Conservation (phyloP, 176 grass and related monocot species). For the Ensete glaucum region DNA sequence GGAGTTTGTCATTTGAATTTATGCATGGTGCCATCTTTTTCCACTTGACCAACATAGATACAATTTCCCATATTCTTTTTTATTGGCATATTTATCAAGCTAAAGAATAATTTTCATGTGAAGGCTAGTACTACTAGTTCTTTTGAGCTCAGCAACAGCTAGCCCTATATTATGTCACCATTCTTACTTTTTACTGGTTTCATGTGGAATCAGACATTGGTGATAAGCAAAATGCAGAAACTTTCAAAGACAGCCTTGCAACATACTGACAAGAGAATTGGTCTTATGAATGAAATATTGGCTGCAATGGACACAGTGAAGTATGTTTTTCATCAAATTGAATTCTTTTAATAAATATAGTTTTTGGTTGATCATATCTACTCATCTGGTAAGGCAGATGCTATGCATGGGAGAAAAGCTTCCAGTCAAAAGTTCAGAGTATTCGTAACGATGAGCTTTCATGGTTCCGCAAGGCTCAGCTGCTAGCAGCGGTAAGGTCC, state of each 20-base stretch:
- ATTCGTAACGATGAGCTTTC: constrained; percentile 94
- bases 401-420: constrained; percentile 99
- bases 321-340: constrained; percentile 42
- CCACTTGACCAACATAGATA: too few species aligned
- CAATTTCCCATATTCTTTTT: not conserved
- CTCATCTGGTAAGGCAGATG: constrained; percentile 39
- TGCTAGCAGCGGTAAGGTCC: constrained; percentile 66
- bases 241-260: constrained; percentile 83
- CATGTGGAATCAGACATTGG: constrained; percentile 49
- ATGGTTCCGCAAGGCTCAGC: constrained; percentile 87
- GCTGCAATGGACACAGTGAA: constrained; percentile 99
- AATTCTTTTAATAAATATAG: not conserved
- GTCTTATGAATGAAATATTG: constrained; percentile 99
- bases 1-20: not conserved
- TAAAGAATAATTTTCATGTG: not conserved
- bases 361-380: constrained; percentile 7
- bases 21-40: too few species aligned
- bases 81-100: not conserved
- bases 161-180: not conserved
- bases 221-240: constrained; percentile 98
- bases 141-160: not conserved
- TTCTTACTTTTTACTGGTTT: not conserved
- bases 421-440: constrained; percentile 91
- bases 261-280: constrained; percentile 92
- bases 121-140: not conserved